Percentiles rank a stretch among this genome's conserved stretches.
phyloP scores from a whole-genome alignment of 805 yeast genomes.

The Candida pseudofarinosa region DNA sequence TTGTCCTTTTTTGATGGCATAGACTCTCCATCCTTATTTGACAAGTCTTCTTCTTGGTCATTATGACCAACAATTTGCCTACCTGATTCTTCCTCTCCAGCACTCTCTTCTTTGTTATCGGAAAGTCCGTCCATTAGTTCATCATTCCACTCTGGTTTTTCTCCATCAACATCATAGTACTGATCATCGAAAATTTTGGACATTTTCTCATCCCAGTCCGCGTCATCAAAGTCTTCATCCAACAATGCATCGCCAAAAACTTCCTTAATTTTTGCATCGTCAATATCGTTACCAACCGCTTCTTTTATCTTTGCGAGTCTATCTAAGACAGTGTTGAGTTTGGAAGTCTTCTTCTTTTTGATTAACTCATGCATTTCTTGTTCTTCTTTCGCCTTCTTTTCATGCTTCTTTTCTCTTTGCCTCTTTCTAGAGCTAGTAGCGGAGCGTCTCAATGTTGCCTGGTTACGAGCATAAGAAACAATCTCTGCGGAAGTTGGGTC shows the following conservation, averaged over 20 bases:
- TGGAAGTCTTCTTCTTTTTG: conserved; percentile 68
- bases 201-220: conserved; percentile 88
- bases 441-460: conserved; percentile 85
- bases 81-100: conserved; percentile 16
- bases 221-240: conserved; percentile 83
- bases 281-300: conserved; percentile 63
- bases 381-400: conserved; percentile 48
- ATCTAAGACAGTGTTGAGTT: conserved; percentile 73
- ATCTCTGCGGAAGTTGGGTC: conserved; percentile 89
- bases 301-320: conserved; percentile 60
- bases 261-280: conserved; percentile 54
- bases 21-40: conserved; percentile 18
- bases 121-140: conserved; percentile 21
- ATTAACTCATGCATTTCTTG: conserved; percentile 55
- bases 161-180: conserved; percentile 53
- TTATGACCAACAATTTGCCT: conserved; percentile 8
- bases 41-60: conserved; percentile 7
- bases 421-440: conserved; percentile 71
- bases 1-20: conserved; percentile 46
- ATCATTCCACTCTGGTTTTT: conserved; percentile 38
- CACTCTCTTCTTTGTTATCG: conserved; percentile 19
- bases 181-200: conserved; percentile 82
- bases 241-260: conserved; percentile 74
- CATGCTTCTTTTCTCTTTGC: conserved; percentile 69
- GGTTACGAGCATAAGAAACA: conserved; percentile 90